Percentiles rank a stretch among this genome's conserved stretches.
phyloP scores from a whole-genome alignment of 306 rosid genomes.

The Quercus agrifolia region DNA sequence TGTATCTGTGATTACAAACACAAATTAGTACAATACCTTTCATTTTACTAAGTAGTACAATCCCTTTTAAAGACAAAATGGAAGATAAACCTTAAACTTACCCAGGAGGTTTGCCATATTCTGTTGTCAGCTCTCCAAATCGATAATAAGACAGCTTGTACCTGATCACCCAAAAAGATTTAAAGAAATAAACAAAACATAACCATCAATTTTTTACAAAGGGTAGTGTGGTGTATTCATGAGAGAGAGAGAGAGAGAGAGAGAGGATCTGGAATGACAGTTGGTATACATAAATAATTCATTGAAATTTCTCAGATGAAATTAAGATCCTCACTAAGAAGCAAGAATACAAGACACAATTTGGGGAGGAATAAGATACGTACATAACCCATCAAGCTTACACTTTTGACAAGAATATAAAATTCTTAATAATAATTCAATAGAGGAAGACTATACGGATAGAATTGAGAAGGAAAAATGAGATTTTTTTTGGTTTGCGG shows the following conservation, averaged over 20 bases:
- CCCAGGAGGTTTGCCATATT: conserved; percentile 99
- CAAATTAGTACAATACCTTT: neutral
- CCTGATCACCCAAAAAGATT: conserved; percentile 44
- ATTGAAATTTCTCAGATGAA: no score
- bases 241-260: neutral
- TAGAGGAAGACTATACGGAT: neutral
- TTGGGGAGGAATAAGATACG: neutral
- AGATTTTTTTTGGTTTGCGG: no score
- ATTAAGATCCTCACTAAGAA: neutral
- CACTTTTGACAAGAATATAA: neutral
- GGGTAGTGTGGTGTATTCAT: neutral
- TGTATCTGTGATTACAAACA: conserved; percentile 5
- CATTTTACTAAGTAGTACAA: no score
- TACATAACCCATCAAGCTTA: neutral
- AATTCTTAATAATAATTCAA: neutral
- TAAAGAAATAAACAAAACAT: neutral
- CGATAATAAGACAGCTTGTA: conserved; percentile 93
- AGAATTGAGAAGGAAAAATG: neutral
- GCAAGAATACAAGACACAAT: neutral
- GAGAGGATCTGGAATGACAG: neutral
- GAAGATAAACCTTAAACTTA: conserved; percentile 34
- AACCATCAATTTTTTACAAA: neutral
- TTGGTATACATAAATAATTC: no score
- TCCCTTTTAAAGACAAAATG: neutral
- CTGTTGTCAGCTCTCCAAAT: conserved; percentile 95